Evolutionary conservation across 345 rosid species (phyloP), one percentile per base, ranked within the genome.

Genomic region (Arabis hirsuta): DNA sequence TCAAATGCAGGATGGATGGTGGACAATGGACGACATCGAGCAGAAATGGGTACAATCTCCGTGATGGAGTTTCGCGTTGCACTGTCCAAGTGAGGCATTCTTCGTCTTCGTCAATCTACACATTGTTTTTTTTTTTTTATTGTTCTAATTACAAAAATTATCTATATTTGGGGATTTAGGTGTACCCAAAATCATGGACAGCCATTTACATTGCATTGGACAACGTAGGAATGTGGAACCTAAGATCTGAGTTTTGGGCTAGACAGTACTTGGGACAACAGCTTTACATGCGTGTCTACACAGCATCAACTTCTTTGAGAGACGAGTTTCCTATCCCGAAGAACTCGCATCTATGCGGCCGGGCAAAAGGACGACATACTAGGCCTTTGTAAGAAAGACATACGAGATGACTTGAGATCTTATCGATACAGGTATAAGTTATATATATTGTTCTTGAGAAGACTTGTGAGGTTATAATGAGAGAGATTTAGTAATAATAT

Each of bases 221-320:
- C 83, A 95, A 95, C 16, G 99, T 86, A n/a, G 99, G 99, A 9
- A 91, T 91, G 99, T 95, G 99, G 99, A 84, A 95, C 89, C 4
- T 95, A 70, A 86, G 99, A 78, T 65, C 97, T 1, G 99, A 95
- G 74, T 85, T 84, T 54, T 95, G 98, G 99, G 99, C 97, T 26
- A 78, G 98, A 53, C 99, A 88, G 42, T 95, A 95, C 83, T 88
- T 95, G 3, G 99, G 99, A 47, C 99, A 95, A 70, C 99, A 95
- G 47, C 79, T 95, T 24, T 95, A 95, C 38, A 24, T 95, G 74
- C 86, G 99, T 7, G 99, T 95, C 47, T 88, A 57, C 62, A 91
- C 99, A 3, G 0, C 85, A 32, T 85, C 97, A 0, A 80, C 90
- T 27, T 95, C 99, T 6, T 81, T 88, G 38, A 84, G 99, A 74